Base-by-base conservation (phyloP, 2,329 filamentous ascomycete genomes). In the Fusarium chlamydosporum region DNA sequence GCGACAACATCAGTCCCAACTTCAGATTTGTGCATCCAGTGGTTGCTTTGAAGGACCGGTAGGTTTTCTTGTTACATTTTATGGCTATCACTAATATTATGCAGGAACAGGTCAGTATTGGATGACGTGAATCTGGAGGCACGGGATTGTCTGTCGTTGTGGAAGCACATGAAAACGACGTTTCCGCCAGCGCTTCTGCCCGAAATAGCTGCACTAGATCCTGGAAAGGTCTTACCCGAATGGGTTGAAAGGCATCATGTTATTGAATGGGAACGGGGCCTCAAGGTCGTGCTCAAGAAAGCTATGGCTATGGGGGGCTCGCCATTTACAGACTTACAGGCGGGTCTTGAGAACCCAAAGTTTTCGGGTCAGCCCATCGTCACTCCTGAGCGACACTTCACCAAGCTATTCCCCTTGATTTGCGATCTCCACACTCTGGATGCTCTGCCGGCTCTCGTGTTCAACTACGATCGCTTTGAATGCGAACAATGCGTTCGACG, bases 401-500 rank as follows among this genome's bases (percentile, higher is more conserved):
- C 34, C 9, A 64, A 34, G 7, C 18, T 70, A 3, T 80, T 91
- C 18, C 84, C 88, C 2, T 78, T 92, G 31, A 80, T 91, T 0
- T 83, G 80, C 16, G 84, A 88, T 33, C 81, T 94, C 1, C 85
- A 92, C 48, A 80, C 82, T 16, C 86, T 88, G 57, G 85, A 87
- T 56, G 90, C 89, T 0, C 82, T 95, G 1, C 92, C 92, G 0
- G 91, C 90, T 0, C 88, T 95, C 13, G 77, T 94, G 2, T 95
- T 95, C 82, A 92, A 92, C 74, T 95, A 92, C 70, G 90, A 94
- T 67, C 87, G 91, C 47, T 76, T 77, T 3, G 77, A 81, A 31
- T 94, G 92, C 71, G 91, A 93, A 76, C 76, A 77, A 11, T 85
- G 91, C 29, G 84, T 86, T 27, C 70, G 76, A 26, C 72, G 78